Base-by-base conservation (phyloP, 805 yeast genomes). In the Saccharomycopsis lassenensis region DNA sequence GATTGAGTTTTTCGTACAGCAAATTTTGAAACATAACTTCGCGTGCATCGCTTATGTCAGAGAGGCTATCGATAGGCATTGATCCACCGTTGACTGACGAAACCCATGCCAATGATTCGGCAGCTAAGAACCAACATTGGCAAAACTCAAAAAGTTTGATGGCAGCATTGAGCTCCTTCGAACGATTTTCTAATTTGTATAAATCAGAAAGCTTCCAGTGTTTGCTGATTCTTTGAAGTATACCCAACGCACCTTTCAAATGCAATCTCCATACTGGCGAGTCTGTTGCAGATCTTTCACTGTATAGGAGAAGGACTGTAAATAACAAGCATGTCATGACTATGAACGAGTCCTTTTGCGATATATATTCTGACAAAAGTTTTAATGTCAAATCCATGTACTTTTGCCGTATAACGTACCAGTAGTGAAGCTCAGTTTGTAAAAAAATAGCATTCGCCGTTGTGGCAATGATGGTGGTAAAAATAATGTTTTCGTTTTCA, bases 71-170 rank as follows among this genome's bases (percentile, higher is more conserved):
- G 19, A 29, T 22, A 5, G 39, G 31, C 16, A 39, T 7, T 8
- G 32, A 30, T 6, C 43, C 43, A n/a, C 39, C 39, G 22, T 31
- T 27, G 5, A 30, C 17, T 2, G 43, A 39, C 6, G 43, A 39
- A 14, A 39, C 18, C 43, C 43, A 39, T 7, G 43, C 43, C 14
- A 39, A 31, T 7, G 36, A 35, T 27, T 39, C 39, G 3, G 43
- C 43, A 16, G 35, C 31, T 5, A 10, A 15, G 15, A 35, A 39
- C 43, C 43, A 39, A 22, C 36, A 35, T 23, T 39, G 28, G 17
- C 43, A 39, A 22, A 34, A 39, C 11, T 34, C 31, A 23, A 29
- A 39, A 7, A 39, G 24, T 14, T 35, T 31, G 12, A 39, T 24
- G 11, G 43, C 43, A 4, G 43, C 43, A 18, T 17, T 11, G 10